Evolutionary conservation across 176 grass and related monocot genomes (phyloP).

Genomic region (Aegilops umbellulata): DNA sequence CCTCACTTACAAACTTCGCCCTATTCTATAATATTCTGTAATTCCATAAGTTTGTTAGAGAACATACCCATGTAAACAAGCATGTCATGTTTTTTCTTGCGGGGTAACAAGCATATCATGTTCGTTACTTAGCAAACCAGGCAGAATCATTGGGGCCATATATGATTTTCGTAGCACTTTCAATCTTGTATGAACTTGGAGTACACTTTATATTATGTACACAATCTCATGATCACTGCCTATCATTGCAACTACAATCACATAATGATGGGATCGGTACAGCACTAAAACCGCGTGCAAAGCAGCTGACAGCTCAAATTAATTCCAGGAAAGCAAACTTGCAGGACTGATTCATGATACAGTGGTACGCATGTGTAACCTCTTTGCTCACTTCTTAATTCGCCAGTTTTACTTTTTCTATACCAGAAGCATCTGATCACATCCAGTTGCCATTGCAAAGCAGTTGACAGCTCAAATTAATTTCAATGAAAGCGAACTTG

Average conservation of each 20-base stretch:
- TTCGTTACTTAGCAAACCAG: neutral
- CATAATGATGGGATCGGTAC: conserved; percentile 29
- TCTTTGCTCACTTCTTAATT: conserved; percentile 16
- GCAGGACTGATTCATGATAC: neutral
- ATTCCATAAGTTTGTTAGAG: neutral
- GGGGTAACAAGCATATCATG: too few relatives aligned
- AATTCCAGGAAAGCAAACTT: neutral
- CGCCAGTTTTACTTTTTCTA: neutral
- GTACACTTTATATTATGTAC: conserved; percentile 13
- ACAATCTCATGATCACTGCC: neutral
- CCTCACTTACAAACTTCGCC: neutral
- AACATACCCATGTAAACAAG: neutral
- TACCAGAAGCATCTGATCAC: neutral
- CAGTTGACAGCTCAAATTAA: neutral
- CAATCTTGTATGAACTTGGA: neutral
- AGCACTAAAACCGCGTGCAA: neutral
- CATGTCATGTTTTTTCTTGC: too few relatives aligned
- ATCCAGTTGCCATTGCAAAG: conserved; percentile 4
- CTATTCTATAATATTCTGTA: neutral
- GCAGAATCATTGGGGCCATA: neutral
- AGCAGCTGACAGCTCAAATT: conserved; percentile 13
- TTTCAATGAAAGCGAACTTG: neutral
- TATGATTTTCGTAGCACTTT: conserved; percentile 25
- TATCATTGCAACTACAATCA: conserved; percentile 25
- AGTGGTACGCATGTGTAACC: neutral